Evolutionary conservation across 805 yeast species (phyloP).

Genomic region (Candida insectorum): DNA sequence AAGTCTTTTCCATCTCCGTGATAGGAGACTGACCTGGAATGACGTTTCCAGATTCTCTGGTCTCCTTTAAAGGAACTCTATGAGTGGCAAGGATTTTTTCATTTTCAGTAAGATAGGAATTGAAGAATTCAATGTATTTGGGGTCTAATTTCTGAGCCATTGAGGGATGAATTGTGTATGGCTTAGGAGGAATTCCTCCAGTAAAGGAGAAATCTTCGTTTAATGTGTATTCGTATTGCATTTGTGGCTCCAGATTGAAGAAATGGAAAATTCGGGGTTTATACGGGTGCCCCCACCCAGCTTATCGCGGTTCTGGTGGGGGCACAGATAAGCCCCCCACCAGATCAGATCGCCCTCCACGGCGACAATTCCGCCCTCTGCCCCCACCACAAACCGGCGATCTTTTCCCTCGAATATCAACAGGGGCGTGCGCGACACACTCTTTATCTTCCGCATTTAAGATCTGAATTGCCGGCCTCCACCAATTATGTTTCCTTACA

Average conservation of each 20-base stretch:
- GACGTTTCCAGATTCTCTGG: slow-evolving; percentile 35
- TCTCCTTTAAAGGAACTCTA: slow-evolving; percentile 25
- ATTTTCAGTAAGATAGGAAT: slow-evolving; percentile 18
- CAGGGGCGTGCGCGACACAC: no score
- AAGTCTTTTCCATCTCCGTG: slow-evolving; percentile 20
- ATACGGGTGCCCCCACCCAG: slow-evolving; percentile 3
- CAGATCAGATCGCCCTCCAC: slow-evolving; percentile 2
- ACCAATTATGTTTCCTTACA: slow-evolving; percentile 9
- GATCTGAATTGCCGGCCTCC: no score
- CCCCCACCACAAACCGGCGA: no score
- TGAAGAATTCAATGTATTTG: slow-evolving; percentile 35
- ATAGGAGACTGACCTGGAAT: slow-evolving; percentile 40
- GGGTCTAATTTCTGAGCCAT: slow-evolving; percentile 31
- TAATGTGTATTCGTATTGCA: slow-evolving; percentile 16
- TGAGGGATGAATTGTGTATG: slow-evolving; percentile 27
- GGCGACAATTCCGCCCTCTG: no score
- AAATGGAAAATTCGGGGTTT: no score
- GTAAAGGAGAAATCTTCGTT: slow-evolving; percentile 20
- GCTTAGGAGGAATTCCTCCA: slow-evolving; percentile 25
- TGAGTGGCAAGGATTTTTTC: slow-evolving; percentile 33
- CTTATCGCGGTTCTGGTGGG: neutral
- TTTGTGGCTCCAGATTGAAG: slow-evolving; percentile 1
- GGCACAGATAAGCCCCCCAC: slow-evolving; percentile 2
- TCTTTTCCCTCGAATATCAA: no score
- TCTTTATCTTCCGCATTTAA: no score